A percentile compares a stretch with the other conserved stretches of the same genome.
Conservation (phyloP, 768 basidiomycete genomes). For the Xerocomellus chrysenteron region DNA sequence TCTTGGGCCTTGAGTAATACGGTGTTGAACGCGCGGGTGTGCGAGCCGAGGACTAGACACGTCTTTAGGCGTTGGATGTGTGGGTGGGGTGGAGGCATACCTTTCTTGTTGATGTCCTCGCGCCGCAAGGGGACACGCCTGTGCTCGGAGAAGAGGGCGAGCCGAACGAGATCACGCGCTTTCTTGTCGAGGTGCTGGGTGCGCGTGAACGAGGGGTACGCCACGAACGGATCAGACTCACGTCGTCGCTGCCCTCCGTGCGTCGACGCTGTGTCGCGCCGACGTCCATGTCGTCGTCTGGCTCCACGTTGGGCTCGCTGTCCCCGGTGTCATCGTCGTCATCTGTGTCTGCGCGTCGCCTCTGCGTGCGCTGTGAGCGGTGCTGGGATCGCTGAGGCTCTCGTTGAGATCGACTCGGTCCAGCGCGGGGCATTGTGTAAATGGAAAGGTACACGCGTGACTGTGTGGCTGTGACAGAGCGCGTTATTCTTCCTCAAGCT, state of each 20-base stretch:
- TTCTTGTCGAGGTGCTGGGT: conserved; percentile 63
- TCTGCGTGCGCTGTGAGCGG: conserved; percentile 37
- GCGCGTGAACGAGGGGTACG: neutral
- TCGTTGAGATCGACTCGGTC: conserved; percentile 39
- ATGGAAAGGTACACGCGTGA: neutral
- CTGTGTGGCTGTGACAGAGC: neutral
- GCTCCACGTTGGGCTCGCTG: conserved; percentile 19
- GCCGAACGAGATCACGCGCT: conserved; percentile 70
- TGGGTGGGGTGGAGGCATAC: conserved; percentile 33
- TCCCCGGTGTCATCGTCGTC: conserved; percentile 39
- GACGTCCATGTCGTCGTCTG: conserved; percentile 32
- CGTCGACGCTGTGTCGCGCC: conserved; percentile 26
- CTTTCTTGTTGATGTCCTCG: conserved; percentile 87
- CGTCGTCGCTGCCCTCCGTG: conserved; percentile 6
- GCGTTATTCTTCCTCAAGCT: conserved; percentile 3
- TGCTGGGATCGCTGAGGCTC: conserved; percentile 38
- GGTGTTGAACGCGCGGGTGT: conserved; percentile 57
- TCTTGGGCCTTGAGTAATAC: conserved; percentile 66
- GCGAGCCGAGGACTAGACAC: conserved; percentile 44
- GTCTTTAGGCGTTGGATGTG: neutral
- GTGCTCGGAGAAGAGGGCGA: conserved; percentile 81
- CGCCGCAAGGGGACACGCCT: conserved; percentile 63
- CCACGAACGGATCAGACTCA: conserved; percentile 1
- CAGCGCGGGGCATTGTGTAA: conserved; percentile 32
- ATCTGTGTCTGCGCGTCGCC: conserved; percentile 24